A percentile compares a stretch with the other conserved stretches of the same genome.
Conservation (phyloP, 495 filamentous ascomycete species). For the Penicillium maclennaniae region DNA sequence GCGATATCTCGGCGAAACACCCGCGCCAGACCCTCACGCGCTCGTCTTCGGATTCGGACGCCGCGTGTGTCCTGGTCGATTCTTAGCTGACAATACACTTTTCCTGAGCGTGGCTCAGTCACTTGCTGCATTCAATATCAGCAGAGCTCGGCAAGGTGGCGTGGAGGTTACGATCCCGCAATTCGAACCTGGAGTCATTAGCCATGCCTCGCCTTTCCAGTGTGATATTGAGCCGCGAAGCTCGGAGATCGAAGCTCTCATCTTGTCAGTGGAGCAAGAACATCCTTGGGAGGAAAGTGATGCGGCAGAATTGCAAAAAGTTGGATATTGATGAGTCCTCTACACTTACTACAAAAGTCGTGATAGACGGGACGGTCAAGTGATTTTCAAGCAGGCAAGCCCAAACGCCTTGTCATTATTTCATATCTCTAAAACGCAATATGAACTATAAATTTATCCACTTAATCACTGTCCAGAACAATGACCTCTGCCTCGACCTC, state of each 20-base stretch:
- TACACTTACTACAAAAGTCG: not conserved
- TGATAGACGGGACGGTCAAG: not conserved
- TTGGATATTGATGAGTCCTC: not conserved
- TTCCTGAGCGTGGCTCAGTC: constrained; percentile 31
- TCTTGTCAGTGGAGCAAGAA: constrained; percentile 37
- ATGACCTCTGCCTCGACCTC: constrained; percentile 66
- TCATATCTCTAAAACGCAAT: not conserved
- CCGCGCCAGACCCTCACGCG: constrained; percentile 29
- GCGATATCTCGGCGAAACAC: constrained; percentile 24
- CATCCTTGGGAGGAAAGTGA: constrained; percentile 42
- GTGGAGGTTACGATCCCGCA: constrained; percentile 20
- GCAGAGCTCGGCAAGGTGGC: constrained; percentile 29
- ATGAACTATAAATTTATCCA: not conserved
- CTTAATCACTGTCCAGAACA: constrained; percentile 52
- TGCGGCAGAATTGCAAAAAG: not conserved
- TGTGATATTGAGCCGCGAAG: constrained; percentile 31
- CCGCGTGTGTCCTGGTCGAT: constrained; percentile 36
- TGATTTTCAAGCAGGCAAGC: not conserved
- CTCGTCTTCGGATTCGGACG: constrained; percentile 39
- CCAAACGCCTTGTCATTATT: not conserved
- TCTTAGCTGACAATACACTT: constrained; percentile 32
- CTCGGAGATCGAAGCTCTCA: constrained; percentile 24
- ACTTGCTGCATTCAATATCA: constrained; percentile 40
- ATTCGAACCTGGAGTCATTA: constrained; percentile 35
- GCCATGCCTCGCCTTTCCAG: constrained; percentile 37